Evolutionary conservation across 306 rosid species (phyloP).

Genomic region (Clitoria ternatea): DNA sequence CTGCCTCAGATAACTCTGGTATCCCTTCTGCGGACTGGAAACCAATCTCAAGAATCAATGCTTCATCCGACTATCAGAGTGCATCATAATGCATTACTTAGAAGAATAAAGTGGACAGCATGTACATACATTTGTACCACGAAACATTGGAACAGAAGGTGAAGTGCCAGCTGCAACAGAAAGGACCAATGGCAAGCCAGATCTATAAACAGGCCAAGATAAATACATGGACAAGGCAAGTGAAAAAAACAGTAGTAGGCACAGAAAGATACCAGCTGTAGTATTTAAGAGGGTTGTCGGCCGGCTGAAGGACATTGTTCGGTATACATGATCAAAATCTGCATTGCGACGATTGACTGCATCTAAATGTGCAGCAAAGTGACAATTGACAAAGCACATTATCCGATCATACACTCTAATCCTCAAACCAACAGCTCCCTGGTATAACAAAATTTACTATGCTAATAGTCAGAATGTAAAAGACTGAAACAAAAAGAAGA

Average conservation of each 20-base stretch:
- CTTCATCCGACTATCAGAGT: slow-evolving; percentile 24
- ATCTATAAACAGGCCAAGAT: slow-evolving; percentile 58
- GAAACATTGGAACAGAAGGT: slow-evolving; percentile 55
- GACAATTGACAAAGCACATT: slow-evolving; percentile 94
- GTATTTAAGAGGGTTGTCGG: slow-evolving; percentile 54
- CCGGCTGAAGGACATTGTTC: slow-evolving; percentile 75
- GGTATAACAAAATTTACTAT: slow-evolving; percentile 42
- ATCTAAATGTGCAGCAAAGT: slow-evolving; percentile 97
- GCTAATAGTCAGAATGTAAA: slow-evolving; percentile 32
- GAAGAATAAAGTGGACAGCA: slow-evolving; percentile 26
- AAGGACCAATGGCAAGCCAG: slow-evolving; percentile 75
- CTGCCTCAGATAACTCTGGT: slow-evolving; percentile 90
- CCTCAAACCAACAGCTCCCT: slow-evolving; percentile 99
- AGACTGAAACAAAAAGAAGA: neutral
- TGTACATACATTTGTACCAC: slow-evolving; percentile 71
- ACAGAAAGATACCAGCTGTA: slow-evolving; percentile 62
- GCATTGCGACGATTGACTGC: slow-evolving; percentile 94
- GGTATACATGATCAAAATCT: slow-evolving; percentile 89
- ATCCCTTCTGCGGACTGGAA: slow-evolving; percentile 57
- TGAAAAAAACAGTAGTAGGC: slow-evolving; percentile 43
- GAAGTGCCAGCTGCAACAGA: slow-evolving; percentile 81
- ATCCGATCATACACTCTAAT: slow-evolving; percentile 75
- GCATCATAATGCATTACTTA: slow-evolving; percentile 17
- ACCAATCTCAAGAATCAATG: slow-evolving; percentile 42
- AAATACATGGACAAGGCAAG: slow-evolving; percentile 54